These are phyloP conservation scores for Xylaria digitata DNA, from an alignment of 2,329 filamentous ascomycete species.

Conservation along the genomic window DNA sequence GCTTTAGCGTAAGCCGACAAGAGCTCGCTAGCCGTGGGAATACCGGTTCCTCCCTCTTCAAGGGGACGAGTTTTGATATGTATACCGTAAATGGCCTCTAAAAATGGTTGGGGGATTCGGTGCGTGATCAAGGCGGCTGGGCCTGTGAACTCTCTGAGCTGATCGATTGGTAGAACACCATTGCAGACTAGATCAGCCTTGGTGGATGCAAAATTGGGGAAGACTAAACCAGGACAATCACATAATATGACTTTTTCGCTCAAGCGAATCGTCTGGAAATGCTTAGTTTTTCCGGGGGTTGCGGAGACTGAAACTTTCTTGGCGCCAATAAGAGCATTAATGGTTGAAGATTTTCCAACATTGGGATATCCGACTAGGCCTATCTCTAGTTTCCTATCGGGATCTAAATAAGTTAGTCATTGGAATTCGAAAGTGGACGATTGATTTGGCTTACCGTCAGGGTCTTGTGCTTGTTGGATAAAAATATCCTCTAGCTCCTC, in stretches of 20 bases:
- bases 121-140: constrained; percentile 85
- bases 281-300: constrained; percentile 98
- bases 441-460: constrained; percentile 57
- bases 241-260: constrained; percentile 90
- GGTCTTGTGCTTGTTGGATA: constrained; percentile 74
- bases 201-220: constrained; percentile 96
- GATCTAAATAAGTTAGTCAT: constrained; percentile 52
- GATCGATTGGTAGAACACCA: constrained; percentile 94
- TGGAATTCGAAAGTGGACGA: neutral
- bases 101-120: constrained; percentile 85
- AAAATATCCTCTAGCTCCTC: constrained; percentile 94
- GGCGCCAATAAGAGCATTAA: constrained; percentile 97
- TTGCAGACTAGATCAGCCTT: constrained; percentile 97
- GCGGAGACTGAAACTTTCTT: constrained; percentile 99
- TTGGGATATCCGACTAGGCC: constrained; percentile 98
- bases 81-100: constrained; percentile 95
- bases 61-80: constrained; percentile 81
- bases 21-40: constrained; percentile 85
- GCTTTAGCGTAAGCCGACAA: constrained; percentile 88
- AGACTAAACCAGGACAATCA: constrained; percentile 98
- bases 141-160: constrained; percentile 91
- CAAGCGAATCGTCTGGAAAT: constrained; percentile 98
- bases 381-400: constrained; percentile 80
- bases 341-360: constrained; percentile 98
- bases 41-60: constrained; percentile 93